Evolutionary conservation across 306 rosid species (phyloP).

Genomic region (Chamaecrista fasciculata): DNA sequence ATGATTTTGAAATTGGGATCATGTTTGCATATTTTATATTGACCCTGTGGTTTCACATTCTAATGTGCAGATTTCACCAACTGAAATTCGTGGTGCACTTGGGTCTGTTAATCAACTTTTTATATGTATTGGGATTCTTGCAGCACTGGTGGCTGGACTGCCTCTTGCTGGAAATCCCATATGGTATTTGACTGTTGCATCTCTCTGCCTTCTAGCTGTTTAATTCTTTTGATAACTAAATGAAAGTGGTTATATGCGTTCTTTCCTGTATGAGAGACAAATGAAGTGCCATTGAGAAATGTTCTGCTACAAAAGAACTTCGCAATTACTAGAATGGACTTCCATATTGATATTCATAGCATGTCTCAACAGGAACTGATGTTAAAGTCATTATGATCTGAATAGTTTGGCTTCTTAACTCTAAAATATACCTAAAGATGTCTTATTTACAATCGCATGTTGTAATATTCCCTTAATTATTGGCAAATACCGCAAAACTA

Average conservation of each 20-base stretch:
- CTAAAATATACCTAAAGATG: background rate
- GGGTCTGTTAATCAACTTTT: constrained; percentile 92
- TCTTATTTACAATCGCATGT: background rate
- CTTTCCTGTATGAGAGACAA: background rate
- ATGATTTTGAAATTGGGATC: background rate
- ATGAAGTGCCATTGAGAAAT: background rate
- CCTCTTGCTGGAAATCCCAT: constrained; percentile 82
- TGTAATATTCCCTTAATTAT: background rate
- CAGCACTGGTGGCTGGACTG: constrained; percentile 81
- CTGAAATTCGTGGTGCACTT: constrained; percentile 90
- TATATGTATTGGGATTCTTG: constrained; percentile 88
- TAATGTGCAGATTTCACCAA: constrained; percentile 81
- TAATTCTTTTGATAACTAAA: constrained; percentile 16
- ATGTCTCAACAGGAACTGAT: background rate
- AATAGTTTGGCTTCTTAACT: background rate
- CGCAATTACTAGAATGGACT: background rate
- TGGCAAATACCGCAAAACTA: background rate
- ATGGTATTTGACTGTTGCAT: constrained; percentile 51
- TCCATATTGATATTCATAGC: too few relatives aligned
- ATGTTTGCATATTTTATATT: background rate
- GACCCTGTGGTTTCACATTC: constrained; percentile 12
- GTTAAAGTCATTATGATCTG: background rate
- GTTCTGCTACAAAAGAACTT: background rate
- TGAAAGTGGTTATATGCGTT: background rate
- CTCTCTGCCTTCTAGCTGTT: constrained; percentile 10